These are phyloP conservation scores for Aspergillus diversus DNA, from an alignment of 495 filamentous ascomycete species.

Conservation along the genomic window DNA sequence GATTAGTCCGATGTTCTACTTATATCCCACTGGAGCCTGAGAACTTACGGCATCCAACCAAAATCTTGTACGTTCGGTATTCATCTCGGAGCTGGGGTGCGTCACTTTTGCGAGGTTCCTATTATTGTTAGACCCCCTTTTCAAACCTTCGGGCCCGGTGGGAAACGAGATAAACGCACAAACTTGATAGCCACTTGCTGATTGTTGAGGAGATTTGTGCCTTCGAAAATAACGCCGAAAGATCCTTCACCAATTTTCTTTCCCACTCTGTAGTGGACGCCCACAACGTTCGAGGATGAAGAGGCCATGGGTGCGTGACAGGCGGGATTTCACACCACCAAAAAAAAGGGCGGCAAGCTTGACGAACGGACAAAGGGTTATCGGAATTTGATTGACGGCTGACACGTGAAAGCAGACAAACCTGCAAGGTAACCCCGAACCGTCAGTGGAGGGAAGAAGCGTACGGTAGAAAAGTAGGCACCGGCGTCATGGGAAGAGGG, in stretches of 20 bases:
- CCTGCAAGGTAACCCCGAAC: slow-evolving; percentile 4
- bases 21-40: background rate
- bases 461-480: background rate
- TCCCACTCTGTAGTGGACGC: slow-evolving; percentile 97
- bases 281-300: slow-evolving; percentile 96
- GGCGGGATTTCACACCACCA: slow-evolving; percentile 15
- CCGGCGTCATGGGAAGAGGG: background rate
- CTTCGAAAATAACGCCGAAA: slow-evolving; percentile 99
- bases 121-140: slow-evolving; percentile 19
- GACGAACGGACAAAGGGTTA: slow-evolving; percentile 31
- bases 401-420: slow-evolving; percentile 39
- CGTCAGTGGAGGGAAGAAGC: background rate
- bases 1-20: slow-evolving; percentile 25
- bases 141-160: background rate
- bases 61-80: slow-evolving; percentile 98
- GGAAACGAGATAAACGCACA: slow-evolving; percentile 58
- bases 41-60: slow-evolving; percentile 96
- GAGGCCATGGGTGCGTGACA: slow-evolving; percentile 69
- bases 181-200: slow-evolving; percentile 99
- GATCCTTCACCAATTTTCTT: slow-evolving; percentile 99
- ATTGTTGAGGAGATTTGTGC: slow-evolving; percentile 97
- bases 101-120: slow-evolving; percentile 99
- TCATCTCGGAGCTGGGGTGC: slow-evolving; percentile 97
- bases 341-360: slow-evolving; percentile 24
- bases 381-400: slow-evolving; percentile 31